Base-by-base conservation (phyloP, 1,284 basidiomycete genomes). In the Tetrapyrgos nigripes region DNA sequence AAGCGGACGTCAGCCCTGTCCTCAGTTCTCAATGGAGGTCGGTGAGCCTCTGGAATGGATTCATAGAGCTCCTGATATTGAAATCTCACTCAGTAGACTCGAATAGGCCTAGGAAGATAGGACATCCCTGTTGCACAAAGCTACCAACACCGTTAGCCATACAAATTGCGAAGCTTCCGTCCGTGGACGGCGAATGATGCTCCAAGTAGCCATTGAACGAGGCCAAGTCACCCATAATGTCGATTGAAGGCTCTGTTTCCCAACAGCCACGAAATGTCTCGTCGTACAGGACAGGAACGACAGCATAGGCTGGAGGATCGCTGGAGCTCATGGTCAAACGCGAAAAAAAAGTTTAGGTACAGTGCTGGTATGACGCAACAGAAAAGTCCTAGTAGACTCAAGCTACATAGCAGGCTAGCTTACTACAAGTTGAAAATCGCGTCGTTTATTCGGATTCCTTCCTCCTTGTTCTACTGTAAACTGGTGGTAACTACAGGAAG, bases 91-190 rank as follows among this genome's bases (percentile, higher is more conserved):
- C 27, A 24, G 27, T n/a, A 1, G 3, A 14, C 13, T 49, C 11
- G 14, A 28, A 48, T 44, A 19, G 11, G n/a, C n/a, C n/a, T n/a
- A n/a, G n/a, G n/a, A n/a, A n/a, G n/a, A n/a, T n/a, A n/a, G n/a
- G n/a, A n/a, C n/a, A n/a, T n/a, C 62, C 65, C 60, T 65, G 46
- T 55, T 60, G 63, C 35, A 66, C 50, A 33, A 66, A 63, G 40
- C 58, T 53, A 9, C 64, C 62, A n/a, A 24, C 46, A 13, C 66
- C 67, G 6, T 57, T 57, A n/a, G 66, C 65, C 40, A 67, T 27
- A 46, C 62, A 66, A 33, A 68, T 68, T 9, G 49, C 55, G 46
- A 67, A 66, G 17, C 62, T 62, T 13, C 65, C 67, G 52, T 68
- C 62, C 14, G 62, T 63, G n/a, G 46, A n/a, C 19, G 60, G 53